These are phyloP conservation scores for Evernia prunastri DNA, from an alignment of 495 filamentous ascomycete genomes.

Conservation along the genomic window DNA sequence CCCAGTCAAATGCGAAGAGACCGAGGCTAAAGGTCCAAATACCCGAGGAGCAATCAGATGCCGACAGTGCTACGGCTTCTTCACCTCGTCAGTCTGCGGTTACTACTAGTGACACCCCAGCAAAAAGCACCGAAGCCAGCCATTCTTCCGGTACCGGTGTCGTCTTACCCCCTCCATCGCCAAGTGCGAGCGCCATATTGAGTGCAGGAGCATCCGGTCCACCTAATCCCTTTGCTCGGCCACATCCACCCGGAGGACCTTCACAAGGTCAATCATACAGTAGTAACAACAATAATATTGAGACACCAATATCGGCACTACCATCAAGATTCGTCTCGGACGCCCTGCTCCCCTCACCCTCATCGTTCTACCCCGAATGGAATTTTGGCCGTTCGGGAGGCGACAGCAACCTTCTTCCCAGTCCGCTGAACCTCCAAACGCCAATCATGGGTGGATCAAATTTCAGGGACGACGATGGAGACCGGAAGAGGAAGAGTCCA, in stretches of 20 bases:
- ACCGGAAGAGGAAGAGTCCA: constrained; percentile 50
- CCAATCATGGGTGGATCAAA: constrained; percentile 69
- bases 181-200: constrained; percentile 73
- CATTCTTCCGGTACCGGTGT: constrained; percentile 50
- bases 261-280: constrained; percentile 48
- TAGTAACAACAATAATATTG: constrained; percentile 60
- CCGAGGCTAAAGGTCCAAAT: constrained; percentile 91
- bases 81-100: constrained; percentile 64
- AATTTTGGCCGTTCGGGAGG: constrained; percentile 56
- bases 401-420: constrained; percentile 77
- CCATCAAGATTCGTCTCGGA: constrained; percentile 85
- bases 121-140: constrained; percentile 46
- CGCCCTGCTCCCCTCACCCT: constrained; percentile 78
- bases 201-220: constrained; percentile 90
- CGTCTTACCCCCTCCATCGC: constrained; percentile 88
- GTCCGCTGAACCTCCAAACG: constrained; percentile 85
- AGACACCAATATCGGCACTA: constrained; percentile 95
- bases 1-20: constrained; percentile 54
- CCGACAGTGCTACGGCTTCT: constrained; percentile 68
- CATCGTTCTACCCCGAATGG: constrained; percentile 91
- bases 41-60: constrained; percentile 80
- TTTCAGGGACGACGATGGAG: constrained; percentile 53
- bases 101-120: constrained; percentile 42
- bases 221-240: constrained; percentile 91
- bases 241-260: constrained; percentile 47